These are phyloP conservation scores for Penicillium fuscoglaucum DNA, from an alignment of 2,329 filamentous ascomycete species.

Conservation along the genomic window DNA sequence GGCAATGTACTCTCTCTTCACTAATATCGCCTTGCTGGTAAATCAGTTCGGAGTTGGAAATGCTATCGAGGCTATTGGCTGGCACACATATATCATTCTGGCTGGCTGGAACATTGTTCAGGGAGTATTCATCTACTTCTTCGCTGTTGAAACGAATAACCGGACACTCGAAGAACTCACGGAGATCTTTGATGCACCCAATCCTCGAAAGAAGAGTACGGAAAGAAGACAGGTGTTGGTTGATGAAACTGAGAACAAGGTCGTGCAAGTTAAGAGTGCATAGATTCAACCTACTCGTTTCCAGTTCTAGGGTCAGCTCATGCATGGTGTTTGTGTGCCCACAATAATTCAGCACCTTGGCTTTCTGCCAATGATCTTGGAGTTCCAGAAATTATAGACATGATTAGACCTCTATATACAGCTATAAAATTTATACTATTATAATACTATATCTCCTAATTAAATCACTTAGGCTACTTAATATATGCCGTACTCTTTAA, in stretches of 20 bases:
- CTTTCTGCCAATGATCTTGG: too few species aligned
- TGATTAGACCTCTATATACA: too few species aligned
- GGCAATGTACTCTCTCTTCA: conserved; percentile 51
- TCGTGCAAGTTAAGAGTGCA: not conserved
- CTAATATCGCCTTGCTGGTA: conserved; percentile 47
- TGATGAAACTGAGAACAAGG: not conserved
- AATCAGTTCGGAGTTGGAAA: conserved; percentile 53
- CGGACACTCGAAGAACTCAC: conserved; percentile 36
- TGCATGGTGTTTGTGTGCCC: too few species aligned
- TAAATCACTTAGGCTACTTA: too few species aligned
- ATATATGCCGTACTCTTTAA: too few species aligned
- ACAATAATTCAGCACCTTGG: too few species aligned
- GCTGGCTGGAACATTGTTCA: conserved; percentile 34
- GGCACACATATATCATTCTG: conserved; percentile 57
- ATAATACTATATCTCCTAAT: too few species aligned
- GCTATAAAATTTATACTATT: too few species aligned
- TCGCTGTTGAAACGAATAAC: conserved; percentile 37
- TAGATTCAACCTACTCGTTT: not conserved
- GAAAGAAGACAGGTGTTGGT: conserved; percentile 40
- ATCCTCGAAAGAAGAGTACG: conserved; percentile 38
- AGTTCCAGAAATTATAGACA: too few species aligned
- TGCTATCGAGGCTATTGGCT: conserved; percentile 52
- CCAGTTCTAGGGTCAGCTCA: not conserved
- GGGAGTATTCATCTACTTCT: conserved; percentile 32
- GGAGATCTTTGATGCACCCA: conserved; percentile 40